phyloP scores from a whole-genome alignment of 2,329 filamentous ascomycete species.

The Magnaporthiopsis poae region DNA sequence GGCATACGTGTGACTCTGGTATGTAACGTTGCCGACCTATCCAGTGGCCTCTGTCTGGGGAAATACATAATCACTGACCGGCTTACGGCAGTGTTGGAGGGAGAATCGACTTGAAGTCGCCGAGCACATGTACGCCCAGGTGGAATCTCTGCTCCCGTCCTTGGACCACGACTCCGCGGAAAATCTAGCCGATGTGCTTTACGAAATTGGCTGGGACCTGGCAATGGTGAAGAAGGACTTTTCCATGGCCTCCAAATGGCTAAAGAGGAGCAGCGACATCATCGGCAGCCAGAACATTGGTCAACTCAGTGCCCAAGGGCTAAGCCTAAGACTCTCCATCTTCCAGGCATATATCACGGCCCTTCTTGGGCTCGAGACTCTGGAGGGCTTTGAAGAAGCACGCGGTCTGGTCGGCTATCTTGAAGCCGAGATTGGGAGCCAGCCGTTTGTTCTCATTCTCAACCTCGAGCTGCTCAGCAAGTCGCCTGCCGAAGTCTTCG shows the following conservation, averaged over 20 bases:
- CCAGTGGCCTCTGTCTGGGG: not conserved
- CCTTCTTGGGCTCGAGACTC: constrained; percentile 37
- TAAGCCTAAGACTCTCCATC: constrained; percentile 57
- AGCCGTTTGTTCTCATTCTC: constrained; percentile 56
- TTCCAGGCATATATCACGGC: constrained; percentile 53
- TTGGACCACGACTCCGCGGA: constrained; percentile 46
- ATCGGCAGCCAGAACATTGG: constrained; percentile 47
- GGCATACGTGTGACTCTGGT: constrained; percentile 59
- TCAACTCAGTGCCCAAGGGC: constrained; percentile 45
- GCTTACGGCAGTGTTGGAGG: constrained; percentile 51
- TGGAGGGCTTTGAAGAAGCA: constrained; percentile 40
- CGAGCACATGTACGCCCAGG: constrained; percentile 64
- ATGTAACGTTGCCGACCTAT: constrained; percentile 17
- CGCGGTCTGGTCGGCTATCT: constrained; percentile 49
- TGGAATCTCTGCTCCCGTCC: constrained; percentile 28
- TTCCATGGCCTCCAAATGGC: constrained; percentile 57
- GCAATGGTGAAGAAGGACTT: constrained; percentile 39
- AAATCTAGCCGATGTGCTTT: constrained; percentile 56
- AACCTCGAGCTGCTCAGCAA: constrained; percentile 56
- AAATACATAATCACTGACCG: constrained; percentile 7
- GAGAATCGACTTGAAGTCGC: constrained; percentile 64
- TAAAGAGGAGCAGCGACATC: constrained; percentile 55
- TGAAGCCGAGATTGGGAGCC: constrained; percentile 52
- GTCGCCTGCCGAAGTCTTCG: constrained; percentile 35
- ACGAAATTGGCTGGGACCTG: constrained; percentile 59